phyloP scores from a whole-genome alignment of 306 rosid species.

The Glycine latifolia region DNA sequence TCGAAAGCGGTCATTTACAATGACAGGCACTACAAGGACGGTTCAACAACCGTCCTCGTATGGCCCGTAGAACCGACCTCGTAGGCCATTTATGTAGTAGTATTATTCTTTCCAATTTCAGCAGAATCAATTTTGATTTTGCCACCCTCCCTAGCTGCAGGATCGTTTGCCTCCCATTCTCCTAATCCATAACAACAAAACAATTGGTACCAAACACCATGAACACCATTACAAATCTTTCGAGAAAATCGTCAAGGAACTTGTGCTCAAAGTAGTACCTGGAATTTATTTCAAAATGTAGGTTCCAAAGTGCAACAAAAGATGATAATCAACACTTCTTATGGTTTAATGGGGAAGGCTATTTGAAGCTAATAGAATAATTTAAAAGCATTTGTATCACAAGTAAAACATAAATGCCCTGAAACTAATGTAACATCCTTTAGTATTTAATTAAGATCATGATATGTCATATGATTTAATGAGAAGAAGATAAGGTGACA shows the following conservation, averaged over 20 bases:
- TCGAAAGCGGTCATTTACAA: too few relatives aligned
- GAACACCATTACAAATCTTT: conserved; percentile 88
- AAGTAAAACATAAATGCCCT: conserved; percentile 22
- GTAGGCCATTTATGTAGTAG: too few relatives aligned
- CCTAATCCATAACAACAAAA: too few relatives aligned
- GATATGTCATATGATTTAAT: background rate
- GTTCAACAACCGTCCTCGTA: too few relatives aligned
- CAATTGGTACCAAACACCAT: too few relatives aligned
- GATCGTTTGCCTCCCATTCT: too few relatives aligned
- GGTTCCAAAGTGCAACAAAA: conserved; percentile 26
- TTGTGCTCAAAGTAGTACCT: conserved; percentile 91
- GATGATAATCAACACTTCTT: background rate
- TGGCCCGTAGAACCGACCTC: too few relatives aligned
- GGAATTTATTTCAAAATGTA: conserved; percentile 40
- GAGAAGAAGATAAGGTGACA: background rate
- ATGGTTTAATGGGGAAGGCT: conserved; percentile 4
- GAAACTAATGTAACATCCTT: conserved; percentile 5
- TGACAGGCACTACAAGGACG: too few relatives aligned
- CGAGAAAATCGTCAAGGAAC: conserved; percentile 76
- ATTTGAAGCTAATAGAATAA: conserved; percentile 1
- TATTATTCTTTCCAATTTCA: too few relatives aligned
- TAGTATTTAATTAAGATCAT: conserved; percentile 1
- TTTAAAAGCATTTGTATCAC: conserved; percentile 15
- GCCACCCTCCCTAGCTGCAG: too few relatives aligned
- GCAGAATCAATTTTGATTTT: too few relatives aligned